Conservation (phyloP, 495 filamentous ascomycete genomes). For the Aspergillus funiculosus region DNA sequence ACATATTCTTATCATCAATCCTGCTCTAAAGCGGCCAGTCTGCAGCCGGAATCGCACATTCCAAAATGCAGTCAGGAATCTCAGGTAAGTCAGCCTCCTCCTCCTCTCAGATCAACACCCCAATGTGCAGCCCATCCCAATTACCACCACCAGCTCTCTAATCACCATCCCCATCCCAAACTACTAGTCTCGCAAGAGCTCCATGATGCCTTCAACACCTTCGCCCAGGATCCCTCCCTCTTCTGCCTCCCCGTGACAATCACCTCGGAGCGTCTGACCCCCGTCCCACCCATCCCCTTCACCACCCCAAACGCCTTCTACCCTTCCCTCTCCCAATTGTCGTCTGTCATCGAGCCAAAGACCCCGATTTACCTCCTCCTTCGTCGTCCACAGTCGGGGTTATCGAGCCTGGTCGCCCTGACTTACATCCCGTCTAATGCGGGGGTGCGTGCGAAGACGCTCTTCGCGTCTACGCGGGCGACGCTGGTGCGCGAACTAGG, state of each 20-base stretch:
- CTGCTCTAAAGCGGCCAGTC: neutral
- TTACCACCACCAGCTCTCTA: neutral
- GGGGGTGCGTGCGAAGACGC: slow-evolving; percentile 89
- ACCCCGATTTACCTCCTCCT: slow-evolving; percentile 81
- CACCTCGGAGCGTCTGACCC: slow-evolving; percentile 64
- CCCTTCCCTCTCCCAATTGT: slow-evolving; percentile 54
- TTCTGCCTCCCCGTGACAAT: slow-evolving; percentile 84
- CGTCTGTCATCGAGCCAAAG: slow-evolving; percentile 65
- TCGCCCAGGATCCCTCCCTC: slow-evolving; percentile 56
- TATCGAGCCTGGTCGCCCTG: slow-evolving; percentile 59
- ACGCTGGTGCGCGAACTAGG: slow-evolving; percentile 83
- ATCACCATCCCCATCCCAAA: neutral
- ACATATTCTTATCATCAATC: no score
- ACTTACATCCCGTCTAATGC: slow-evolving; percentile 90
- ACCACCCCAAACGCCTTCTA: slow-evolving; percentile 51
- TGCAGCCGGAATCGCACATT: slow-evolving; percentile 9
- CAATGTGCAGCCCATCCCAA: neutral
- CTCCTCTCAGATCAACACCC: neutral
- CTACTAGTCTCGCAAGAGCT: slow-evolving; percentile 71
- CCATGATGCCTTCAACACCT: slow-evolving; percentile 68
- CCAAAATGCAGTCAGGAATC: slow-evolving; percentile 82
- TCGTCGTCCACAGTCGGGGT: slow-evolving; percentile 51
- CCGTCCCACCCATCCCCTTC: slow-evolving; percentile 54
- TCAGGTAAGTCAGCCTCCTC: slow-evolving; percentile 50
- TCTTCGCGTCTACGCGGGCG: slow-evolving; percentile 84